Base-by-base conservation (phyloP, 768 basidiomycete genomes). In the Kwoniella newhampshirensis region DNA sequence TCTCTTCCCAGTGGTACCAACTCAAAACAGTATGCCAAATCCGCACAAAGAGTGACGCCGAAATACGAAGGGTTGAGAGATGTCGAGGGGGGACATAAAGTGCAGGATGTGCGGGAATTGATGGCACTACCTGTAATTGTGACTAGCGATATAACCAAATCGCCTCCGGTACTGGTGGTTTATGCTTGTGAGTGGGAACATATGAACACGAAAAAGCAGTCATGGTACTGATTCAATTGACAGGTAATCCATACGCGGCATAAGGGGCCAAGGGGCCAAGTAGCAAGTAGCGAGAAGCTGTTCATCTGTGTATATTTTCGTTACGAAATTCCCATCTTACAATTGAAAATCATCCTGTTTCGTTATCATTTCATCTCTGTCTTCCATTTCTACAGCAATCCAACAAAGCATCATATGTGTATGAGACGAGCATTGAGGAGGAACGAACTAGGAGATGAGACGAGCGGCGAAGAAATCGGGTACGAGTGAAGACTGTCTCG, bases 41-140 rank as follows among this genome's bases (percentile, higher is more conserved):
- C 90, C 13, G 84, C 86, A 53, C 82, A 85, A 20, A 25, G 26
- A 6, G 78, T 83, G 43, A 81, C 84, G 65, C 89, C 89, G 13
- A 79, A 82, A 59, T 96, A 94, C 69, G 90, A 94, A 73, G 91
- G 91, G 13, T 77, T 94, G 77, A 79, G 81, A 35, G 45, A 48
- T 55, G 87, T 84, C 0, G 62, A 81, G 13, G 79, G 86, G 43
- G 89, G 89, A n/a, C 94, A 98, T 78, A 88, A 84, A 81, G 89
- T 96, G 65, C 94, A 98, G 78, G 92, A 93, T 74, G 89, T 98
- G 73, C 85, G 82, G 66, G 92, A 96, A 75, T 78, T 96, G 68
- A 91, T 91, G 88, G 89, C 84, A 43, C 89, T 96, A 35, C 92
- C 91, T 52, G 91, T 92, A 66, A 93, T 96, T 70, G 86, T 96